These are phyloP conservation scores for Rhizophagus sp. DNA, from an alignment of 192 early-diverging fungal genomes.

Conservation along the genomic window DNA sequence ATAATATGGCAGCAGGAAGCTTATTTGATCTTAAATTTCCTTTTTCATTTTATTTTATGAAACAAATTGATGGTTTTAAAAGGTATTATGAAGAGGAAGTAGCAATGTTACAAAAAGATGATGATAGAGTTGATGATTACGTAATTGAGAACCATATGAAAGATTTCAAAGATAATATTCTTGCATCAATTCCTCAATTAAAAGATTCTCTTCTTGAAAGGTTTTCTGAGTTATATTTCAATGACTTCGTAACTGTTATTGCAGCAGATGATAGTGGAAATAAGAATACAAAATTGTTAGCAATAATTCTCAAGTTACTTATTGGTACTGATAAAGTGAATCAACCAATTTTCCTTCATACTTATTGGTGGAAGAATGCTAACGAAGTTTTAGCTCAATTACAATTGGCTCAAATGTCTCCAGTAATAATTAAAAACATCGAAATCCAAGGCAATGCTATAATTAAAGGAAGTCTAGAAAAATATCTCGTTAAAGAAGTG, in stretches of 20 bases:
- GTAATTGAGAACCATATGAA: background rate
- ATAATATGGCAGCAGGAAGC: background rate
- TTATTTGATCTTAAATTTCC: slow-evolving; percentile 17
- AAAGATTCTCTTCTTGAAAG: background rate
- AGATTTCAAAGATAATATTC: background rate
- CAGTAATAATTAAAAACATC: background rate
- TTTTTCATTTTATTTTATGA: slow-evolving; percentile 27
- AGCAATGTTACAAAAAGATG: background rate
- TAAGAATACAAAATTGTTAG: background rate
- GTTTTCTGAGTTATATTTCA: slow-evolving; percentile 19
- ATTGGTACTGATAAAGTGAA: slow-evolving; percentile 1
- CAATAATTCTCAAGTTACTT: background rate
- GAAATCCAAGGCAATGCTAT: background rate
- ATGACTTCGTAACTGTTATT: slow-evolving; percentile 18
- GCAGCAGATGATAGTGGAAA: background rate
- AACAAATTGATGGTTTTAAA: slow-evolving; percentile 24
- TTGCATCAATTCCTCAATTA: background rate
- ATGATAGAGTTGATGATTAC: slow-evolving; percentile 14
- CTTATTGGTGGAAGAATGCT: slow-evolving; percentile 25
- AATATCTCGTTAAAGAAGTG: background rate
- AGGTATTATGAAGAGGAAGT: slow-evolving; percentile 14
- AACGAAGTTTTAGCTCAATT: slow-evolving; percentile 18
- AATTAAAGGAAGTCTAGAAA: background rate
- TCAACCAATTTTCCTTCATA: slow-evolving; percentile 24
- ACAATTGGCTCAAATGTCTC: slow-evolving; percentile 13